phyloP scores from a whole-genome alignment of 2,329 filamentous ascomycete species.

The Didymellaceae sp. region DNA sequence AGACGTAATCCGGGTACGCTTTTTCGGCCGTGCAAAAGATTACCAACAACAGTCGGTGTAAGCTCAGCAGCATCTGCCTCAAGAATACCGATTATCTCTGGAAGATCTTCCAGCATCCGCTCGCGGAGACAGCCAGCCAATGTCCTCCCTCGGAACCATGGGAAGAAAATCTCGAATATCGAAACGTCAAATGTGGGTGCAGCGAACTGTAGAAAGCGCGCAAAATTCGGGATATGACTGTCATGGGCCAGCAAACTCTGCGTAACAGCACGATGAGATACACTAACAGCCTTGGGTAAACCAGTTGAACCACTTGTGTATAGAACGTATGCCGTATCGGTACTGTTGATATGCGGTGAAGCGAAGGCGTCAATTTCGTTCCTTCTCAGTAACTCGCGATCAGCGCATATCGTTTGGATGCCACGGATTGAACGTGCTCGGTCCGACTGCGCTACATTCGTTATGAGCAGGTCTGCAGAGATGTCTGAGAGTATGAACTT shows the following conservation, averaged over 20 bases:
- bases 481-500: constrained; percentile 84
- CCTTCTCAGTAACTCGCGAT: constrained; percentile 42
- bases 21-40: constrained; percentile 71
- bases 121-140: constrained; percentile 73
- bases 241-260: constrained; percentile 86
- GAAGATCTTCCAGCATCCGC: constrained; percentile 76
- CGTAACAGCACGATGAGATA: constrained; percentile 80
- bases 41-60: constrained; percentile 85
- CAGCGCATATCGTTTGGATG: constrained; percentile 51
- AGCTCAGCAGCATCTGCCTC: constrained; percentile 84
- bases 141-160: constrained; percentile 74
- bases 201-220: constrained; percentile 87
- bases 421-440: constrained; percentile 46
- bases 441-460: constrained; percentile 58
- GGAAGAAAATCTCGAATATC: constrained; percentile 94
- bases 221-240: constrained; percentile 75
- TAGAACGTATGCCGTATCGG: constrained; percentile 80
- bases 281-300: constrained; percentile 82
- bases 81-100: constrained; percentile 68
- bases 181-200: constrained; percentile 94
- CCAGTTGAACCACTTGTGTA: constrained; percentile 93
- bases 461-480: constrained; percentile 71
- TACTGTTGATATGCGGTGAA: constrained; percentile 23
- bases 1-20: constrained; percentile 72
- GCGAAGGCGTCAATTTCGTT: constrained; percentile 25